Evolutionary conservation across 306 rosid genomes (phyloP).

Genomic region (Rosa multiflora): DNA sequence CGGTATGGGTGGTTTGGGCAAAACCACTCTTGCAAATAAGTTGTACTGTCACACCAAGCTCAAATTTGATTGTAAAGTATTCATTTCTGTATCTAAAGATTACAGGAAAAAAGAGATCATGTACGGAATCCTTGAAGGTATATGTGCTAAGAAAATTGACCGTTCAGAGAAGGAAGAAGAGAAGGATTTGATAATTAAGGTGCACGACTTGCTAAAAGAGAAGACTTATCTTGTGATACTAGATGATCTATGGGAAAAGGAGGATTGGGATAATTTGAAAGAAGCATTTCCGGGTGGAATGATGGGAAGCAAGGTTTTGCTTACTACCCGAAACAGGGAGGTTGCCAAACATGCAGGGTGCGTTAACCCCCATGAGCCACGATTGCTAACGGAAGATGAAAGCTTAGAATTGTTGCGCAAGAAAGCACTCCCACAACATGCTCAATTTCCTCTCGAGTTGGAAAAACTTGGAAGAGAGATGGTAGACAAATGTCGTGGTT

Average conservation of each 20-base stretch:
- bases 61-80: background rate
- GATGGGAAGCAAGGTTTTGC: background rate
- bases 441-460: background rate
- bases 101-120: background rate
- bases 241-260: constrained; percentile 2
- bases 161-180: background rate
- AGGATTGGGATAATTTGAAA: background rate
- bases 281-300: background rate
- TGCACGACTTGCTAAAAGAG: background rate
- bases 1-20: background rate
- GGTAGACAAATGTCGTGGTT: background rate
- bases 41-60: background rate
- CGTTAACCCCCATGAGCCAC: background rate
- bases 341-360: constrained; percentile 5
- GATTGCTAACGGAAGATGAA: background rate
- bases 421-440: background rate
- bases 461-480: background rate
- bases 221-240: constrained; percentile 1
- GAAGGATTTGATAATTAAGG: background rate
- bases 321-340: background rate
- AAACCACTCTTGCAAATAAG: background rate
- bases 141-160: background rate
- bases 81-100: background rate
- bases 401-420: background rate
- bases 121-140: background rate